These are phyloP conservation scores for Volvariella surrecta DNA, from an alignment of 1,284 basidiomycete species.

Conservation along the genomic window DNA sequence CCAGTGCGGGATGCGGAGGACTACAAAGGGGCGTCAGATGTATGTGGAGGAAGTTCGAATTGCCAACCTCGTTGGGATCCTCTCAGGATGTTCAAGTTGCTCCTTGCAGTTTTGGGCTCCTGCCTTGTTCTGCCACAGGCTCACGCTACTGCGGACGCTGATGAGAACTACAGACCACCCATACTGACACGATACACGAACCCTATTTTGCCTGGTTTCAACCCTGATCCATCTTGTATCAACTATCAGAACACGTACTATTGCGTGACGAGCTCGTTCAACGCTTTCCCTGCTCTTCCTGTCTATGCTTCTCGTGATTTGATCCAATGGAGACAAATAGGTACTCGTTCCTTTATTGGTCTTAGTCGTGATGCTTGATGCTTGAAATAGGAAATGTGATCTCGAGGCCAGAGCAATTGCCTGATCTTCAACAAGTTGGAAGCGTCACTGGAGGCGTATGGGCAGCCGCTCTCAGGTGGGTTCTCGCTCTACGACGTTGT, in stretches of 20 bases:
- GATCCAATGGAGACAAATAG: constrained; percentile 16
- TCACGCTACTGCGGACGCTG: too few species aligned
- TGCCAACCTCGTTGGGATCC: too few species aligned
- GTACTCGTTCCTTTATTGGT: constrained; percentile 5
- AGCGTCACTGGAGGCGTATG: constrained; percentile 17
- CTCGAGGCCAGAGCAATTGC: constrained; percentile 16
- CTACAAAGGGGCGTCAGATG: too few species aligned
- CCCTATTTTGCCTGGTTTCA: not conserved
- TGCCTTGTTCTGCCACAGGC: too few species aligned
- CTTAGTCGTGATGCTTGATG: not conserved
- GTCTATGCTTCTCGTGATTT: constrained; percentile 17
- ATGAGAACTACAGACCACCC: too few species aligned
- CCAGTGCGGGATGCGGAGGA: too few species aligned
- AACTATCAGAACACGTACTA: not conserved
- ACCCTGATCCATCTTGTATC: not conserved
- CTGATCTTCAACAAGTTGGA: constrained; percentile 14
- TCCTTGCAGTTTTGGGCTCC: too few species aligned
- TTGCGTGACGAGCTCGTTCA: constrained; percentile 9
- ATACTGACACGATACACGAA: not conserved
- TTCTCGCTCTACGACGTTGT: not conserved
- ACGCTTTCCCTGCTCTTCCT: constrained; percentile 18
- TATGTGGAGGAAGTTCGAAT: too few species aligned
- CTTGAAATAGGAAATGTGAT: constrained; percentile 14
- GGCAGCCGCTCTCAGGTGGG: constrained; percentile 13
- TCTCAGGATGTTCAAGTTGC: too few species aligned